Conservation (phyloP, 2,329 filamentous ascomycete genomes). For the Periconia digitata region DNA sequence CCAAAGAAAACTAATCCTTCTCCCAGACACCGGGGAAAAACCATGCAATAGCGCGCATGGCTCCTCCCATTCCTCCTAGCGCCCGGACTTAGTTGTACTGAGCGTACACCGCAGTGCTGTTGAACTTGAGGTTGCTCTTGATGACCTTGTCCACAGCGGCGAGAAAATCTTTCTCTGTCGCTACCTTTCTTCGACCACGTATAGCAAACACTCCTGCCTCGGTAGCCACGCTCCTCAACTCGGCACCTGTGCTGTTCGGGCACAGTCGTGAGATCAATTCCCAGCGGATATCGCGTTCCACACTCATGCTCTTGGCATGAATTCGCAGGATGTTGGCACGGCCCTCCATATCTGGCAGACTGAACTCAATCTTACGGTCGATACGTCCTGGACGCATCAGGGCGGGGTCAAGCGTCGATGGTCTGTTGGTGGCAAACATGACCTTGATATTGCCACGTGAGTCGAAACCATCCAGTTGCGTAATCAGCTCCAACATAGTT, state of each 20-base stretch:
- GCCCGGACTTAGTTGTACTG: constrained; percentile 86
- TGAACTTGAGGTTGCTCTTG: constrained; percentile 99
- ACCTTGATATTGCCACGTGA: constrained; percentile 98
- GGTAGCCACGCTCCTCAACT: constrained; percentile 93
- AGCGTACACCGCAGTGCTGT: constrained; percentile 96
- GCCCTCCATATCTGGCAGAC: constrained; percentile 92
- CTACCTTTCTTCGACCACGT: constrained; percentile 90
- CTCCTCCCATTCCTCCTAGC: not conserved
- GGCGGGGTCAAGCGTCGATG: constrained; percentile 92
- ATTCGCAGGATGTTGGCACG: constrained; percentile 97
- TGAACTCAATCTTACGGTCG: constrained; percentile 98
- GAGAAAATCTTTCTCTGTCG: constrained; percentile 97
- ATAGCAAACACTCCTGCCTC: constrained; percentile 99
- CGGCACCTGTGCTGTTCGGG: constrained; percentile 95
- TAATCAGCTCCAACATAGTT: constrained; percentile 98
- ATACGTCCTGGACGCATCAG: constrained; percentile 97
- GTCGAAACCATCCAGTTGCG: constrained; percentile 94
- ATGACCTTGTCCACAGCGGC: constrained; percentile 99
- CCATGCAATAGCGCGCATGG: not conserved
- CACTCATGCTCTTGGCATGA: constrained; percentile 99
- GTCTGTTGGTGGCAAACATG: constrained; percentile 98
- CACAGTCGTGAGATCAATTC: constrained; percentile 96
- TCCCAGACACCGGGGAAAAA: not conserved
- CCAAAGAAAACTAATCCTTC: not conserved
- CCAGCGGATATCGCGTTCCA: constrained; percentile 98